These are phyloP conservation scores for Anisodus tanguticus DNA, from an alignment of 257 asterid species.

Conservation along the genomic window DNA sequence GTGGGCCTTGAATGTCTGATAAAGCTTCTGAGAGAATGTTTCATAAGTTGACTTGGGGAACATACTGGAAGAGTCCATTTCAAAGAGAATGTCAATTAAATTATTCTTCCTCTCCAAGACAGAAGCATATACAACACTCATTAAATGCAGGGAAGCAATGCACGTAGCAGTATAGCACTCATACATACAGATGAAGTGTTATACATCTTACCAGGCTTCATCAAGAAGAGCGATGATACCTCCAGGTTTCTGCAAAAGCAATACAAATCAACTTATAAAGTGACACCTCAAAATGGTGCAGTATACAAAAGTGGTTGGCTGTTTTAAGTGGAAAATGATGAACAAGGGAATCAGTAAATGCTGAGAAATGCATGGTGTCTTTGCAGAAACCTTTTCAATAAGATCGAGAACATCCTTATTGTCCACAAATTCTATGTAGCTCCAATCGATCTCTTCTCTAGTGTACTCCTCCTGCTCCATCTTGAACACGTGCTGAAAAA, in stretches of 20 bases:
- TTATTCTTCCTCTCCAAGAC: not conserved
- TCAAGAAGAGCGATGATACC: slow-evolving; percentile 96
- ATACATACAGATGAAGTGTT: not conserved
- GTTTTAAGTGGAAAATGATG: slow-evolving; percentile 13
- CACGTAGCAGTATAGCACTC: not conserved
- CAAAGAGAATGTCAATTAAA: slow-evolving; percentile 32
- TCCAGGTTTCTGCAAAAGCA: slow-evolving; percentile 88
- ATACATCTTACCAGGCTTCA: slow-evolving; percentile 79
- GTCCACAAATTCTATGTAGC: slow-evolving; percentile 97
- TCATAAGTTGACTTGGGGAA: slow-evolving; percentile 98
- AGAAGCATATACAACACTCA: slow-evolving; percentile 4
- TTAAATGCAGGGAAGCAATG: slow-evolving; percentile 23
- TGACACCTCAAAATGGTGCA: slow-evolving; percentile 11
- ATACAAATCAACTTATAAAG: slow-evolving; percentile 19
- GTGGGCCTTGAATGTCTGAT: slow-evolving; percentile 88
- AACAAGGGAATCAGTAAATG: slow-evolving; percentile 20
- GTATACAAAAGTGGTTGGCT: not conserved
- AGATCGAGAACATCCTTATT: slow-evolving; percentile 97
- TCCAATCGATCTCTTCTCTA: slow-evolving; percentile 92
- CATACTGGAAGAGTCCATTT: slow-evolving; percentile 69
- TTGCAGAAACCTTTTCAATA: slow-evolving; percentile 76
- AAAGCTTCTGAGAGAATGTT: slow-evolving; percentile 92
- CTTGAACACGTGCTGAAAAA: slow-evolving; percentile 88
- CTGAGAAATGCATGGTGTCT: slow-evolving; percentile 17
- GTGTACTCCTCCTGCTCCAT: slow-evolving; percentile 99